Base-by-base conservation (phyloP, 2,329 filamentous ascomycete genomes). In the Penicillium sp. region DNA sequence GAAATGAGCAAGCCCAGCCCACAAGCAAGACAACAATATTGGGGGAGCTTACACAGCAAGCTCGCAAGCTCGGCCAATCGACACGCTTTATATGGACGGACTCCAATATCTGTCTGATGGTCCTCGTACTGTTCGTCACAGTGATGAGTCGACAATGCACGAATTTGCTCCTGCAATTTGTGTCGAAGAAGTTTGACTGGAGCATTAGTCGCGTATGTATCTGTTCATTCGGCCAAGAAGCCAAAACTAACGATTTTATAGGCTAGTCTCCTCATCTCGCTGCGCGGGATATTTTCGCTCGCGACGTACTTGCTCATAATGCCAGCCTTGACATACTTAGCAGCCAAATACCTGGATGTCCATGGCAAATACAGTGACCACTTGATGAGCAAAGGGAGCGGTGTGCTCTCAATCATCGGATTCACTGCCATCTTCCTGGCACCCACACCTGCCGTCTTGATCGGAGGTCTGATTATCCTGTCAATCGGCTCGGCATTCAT, bases 161-260 rank as follows among this genome's bases (percentile, higher is more conserved):
- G 2, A 54, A 41, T 22, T 40, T 68, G 12, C 49, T 68, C 16
- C 33, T 67, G 11, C 65, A 67, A 50, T 67, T 64, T 44, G 57
- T 57, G 1, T 65, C 64, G 11, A 61, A 61, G 40, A 61, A 60
- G 16, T 66, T 64, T 35, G 19, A 59, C 16, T 67, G 65, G 65
- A 64, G 52, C 31, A 57, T 66, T 37, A 51, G 57, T 29, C 43
- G 56, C 33, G 64, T 65, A 60, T 33, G 59, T 46, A 16, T 3
- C 33, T 12, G 1, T n/a, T n/a, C 13, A 18, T 13, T 13, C 27
- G 5, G 4, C 13, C 19, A 22, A n/a, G 9, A 12, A 5, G 25
- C 1, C 12, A n/a, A 34, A n/a, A 22, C 49, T 57, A 39, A 61
- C 38, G 9, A 14, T 14, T 3, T 1, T 11, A 30, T 29, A 66